A percentile compares a stretch with the other conserved stretches of the same genome.
These are phyloP conservation scores for Saturnispora bothae DNA, from an alignment of 805 yeast species.

Conservation along the genomic window DNA sequence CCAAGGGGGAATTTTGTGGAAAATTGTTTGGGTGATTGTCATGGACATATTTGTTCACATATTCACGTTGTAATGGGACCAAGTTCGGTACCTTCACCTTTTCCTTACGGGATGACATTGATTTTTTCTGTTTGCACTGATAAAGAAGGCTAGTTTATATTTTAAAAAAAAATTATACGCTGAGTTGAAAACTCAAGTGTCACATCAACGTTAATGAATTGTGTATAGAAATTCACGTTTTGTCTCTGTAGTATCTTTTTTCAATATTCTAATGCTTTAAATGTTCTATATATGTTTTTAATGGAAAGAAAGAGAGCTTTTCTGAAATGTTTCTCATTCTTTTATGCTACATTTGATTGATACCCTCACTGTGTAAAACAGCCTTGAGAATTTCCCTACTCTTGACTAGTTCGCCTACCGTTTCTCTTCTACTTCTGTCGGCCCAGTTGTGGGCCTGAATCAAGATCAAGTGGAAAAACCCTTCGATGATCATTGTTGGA, in stretches of 20 bases:
- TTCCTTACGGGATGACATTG: constrained; percentile 12
- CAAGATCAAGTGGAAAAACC: constrained; percentile 29
- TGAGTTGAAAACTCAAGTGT: too few relatives aligned
- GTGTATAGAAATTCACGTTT: too few relatives aligned
- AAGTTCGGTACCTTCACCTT: constrained; percentile 13
- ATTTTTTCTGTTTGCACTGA: too few relatives aligned
- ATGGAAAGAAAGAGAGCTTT: too few relatives aligned
- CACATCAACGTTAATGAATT: too few relatives aligned
- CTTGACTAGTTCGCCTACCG: constrained; percentile 9
- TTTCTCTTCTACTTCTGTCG: constrained; percentile 11
- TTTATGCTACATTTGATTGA: too few relatives aligned
- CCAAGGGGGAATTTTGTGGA: constrained; percentile 46
- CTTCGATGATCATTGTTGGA: constrained; percentile 36
- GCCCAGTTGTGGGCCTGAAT: constrained; percentile 30
- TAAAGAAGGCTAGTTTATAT: too few relatives aligned
- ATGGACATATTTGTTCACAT: constrained; percentile 55
- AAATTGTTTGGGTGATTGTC: constrained; percentile 61
- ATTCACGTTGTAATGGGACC: constrained; percentile 62
- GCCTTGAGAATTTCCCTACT: constrained; percentile 8
- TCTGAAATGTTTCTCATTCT: too few relatives aligned
- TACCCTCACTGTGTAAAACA: too few relatives aligned
- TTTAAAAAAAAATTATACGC: background rate
- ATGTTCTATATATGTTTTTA: too few relatives aligned
- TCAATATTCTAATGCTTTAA: too few relatives aligned
- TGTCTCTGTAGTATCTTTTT: too few relatives aligned